Percentiles rank a stretch among this genome's conserved stretches.
phyloP scores from a whole-genome alignment of 1,284 basidiomycete species.

The Trametes sp. region DNA sequence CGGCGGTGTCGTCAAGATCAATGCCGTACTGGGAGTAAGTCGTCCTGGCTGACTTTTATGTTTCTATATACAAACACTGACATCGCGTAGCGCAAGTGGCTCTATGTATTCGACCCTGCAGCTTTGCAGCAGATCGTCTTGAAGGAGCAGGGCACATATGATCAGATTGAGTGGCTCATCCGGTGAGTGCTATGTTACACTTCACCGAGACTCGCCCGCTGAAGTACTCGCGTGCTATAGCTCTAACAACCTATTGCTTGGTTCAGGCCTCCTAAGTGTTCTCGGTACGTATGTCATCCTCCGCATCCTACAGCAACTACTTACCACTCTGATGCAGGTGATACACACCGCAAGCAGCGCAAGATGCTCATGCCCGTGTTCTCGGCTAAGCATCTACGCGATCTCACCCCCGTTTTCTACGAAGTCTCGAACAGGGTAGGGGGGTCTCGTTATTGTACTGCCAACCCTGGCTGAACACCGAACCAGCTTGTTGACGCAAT shows the following conservation, averaged over 20 bases:
- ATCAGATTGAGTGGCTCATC: slow-evolving; percentile 29
- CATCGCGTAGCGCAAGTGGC: slow-evolving; percentile 24
- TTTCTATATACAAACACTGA: too few relatives aligned
- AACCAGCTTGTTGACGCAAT: slow-evolving; percentile 23
- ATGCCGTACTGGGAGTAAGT: slow-evolving; percentile 26
- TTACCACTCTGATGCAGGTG: slow-evolving; percentile 27
- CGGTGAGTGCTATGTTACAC: slow-evolving; percentile 1
- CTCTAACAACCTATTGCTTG: slow-evolving; percentile 28
- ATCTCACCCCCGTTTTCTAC: slow-evolving; percentile 39
- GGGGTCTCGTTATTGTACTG: too few relatives aligned
- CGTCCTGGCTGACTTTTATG: too few relatives aligned
- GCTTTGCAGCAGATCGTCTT: slow-evolving; percentile 28
- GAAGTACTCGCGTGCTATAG: not conserved
- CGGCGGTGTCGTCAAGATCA: slow-evolving; percentile 28
- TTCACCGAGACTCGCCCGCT: too few relatives aligned
- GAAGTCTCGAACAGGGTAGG: slow-evolving; percentile 37
- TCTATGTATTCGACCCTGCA: slow-evolving; percentile 29
- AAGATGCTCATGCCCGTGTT: slow-evolving; percentile 44
- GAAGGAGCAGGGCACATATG: slow-evolving; percentile 27
- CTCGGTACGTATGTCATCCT: slow-evolving; percentile 11
- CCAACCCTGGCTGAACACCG: not conserved
- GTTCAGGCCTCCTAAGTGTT: slow-evolving; percentile 27
- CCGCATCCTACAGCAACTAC: too few relatives aligned
- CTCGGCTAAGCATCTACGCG: slow-evolving; percentile 39
- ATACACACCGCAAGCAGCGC: slow-evolving; percentile 37